Evolutionary conservation across 2,329 filamentous ascomycete genomes (phyloP).

Genomic region (Alternaria rosae): DNA sequence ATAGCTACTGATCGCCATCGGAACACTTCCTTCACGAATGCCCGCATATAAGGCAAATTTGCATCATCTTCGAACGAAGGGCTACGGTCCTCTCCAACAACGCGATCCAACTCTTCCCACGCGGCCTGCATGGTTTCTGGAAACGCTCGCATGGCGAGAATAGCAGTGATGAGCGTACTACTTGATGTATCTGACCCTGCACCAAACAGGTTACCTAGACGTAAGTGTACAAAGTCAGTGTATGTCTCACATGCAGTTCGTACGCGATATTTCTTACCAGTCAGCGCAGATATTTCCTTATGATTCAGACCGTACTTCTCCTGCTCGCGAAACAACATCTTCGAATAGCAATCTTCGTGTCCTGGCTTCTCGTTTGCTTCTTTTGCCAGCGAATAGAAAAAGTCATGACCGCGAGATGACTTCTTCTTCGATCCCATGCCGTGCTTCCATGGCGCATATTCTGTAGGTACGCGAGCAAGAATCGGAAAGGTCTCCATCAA

Average conservation of each 20-base stretch:
- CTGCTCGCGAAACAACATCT: slow-evolving; percentile 53
- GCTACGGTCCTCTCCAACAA: slow-evolving; percentile 43
- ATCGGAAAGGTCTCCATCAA: slow-evolving; percentile 64
- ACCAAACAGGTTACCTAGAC: slow-evolving; percentile 44
- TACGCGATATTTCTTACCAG: no score
- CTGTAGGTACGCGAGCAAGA: slow-evolving; percentile 64
- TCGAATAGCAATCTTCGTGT: slow-evolving; percentile 45
- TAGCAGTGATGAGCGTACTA: slow-evolving; percentile 45
- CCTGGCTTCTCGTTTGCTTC: slow-evolving; percentile 42
- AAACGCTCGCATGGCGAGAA: slow-evolving; percentile 46
- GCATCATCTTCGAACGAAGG: slow-evolving; percentile 44
- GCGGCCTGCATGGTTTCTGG: slow-evolving; percentile 39
- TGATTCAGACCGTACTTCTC: slow-evolving; percentile 38
- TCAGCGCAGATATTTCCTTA: slow-evolving; percentile 42
- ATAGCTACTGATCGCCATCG: slow-evolving; percentile 47
- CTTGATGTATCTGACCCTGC: slow-evolving; percentile 46
- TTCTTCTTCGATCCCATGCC: slow-evolving; percentile 37
- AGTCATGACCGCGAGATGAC: slow-evolving; percentile 42
- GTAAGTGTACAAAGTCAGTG: no score
- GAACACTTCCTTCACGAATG: slow-evolving; percentile 47
- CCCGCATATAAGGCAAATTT: slow-evolving; percentile 49
- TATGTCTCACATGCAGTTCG: no score
- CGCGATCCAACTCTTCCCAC: slow-evolving; percentile 44
- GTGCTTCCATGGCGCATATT: slow-evolving; percentile 46
- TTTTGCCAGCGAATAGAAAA: slow-evolving; percentile 44